These are phyloP conservation scores for Jaenimonas drosophilae DNA, from an alignment of 208 protist species.

Conservation along the genomic window DNA sequence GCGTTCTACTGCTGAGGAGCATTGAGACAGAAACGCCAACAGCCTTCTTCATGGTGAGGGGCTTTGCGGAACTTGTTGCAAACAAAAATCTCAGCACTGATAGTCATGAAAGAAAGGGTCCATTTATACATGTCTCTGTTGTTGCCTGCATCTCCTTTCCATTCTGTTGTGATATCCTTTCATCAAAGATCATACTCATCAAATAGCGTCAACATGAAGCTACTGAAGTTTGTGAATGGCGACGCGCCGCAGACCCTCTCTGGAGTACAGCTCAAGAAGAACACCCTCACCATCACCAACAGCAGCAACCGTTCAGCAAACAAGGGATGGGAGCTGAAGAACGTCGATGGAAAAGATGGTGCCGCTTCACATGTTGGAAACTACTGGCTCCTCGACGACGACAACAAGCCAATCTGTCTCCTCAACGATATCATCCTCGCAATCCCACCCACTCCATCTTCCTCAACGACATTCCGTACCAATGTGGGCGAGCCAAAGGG, in stretches of 20 bases:
- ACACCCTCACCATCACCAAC: conserved; percentile 17
- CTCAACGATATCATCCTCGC: conserved; percentile 41
- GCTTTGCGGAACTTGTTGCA: too few relatives aligned
- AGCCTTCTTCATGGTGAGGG: too few relatives aligned
- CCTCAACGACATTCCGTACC: conserved; percentile 18
- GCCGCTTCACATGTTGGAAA: conserved; percentile 9
- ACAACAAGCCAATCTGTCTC: conserved; percentile 44
- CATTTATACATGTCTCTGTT: too few relatives aligned
- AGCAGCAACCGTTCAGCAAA: conserved; percentile 4
- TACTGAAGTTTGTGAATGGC: conserved; percentile 70
- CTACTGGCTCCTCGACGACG: conserved; percentile 72
- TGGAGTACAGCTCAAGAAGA: conserved; percentile 22
- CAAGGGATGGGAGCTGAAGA: conserved; percentile 24
- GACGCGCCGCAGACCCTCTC: conserved; percentile 53
- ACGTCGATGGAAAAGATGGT: conserved; percentile 1
- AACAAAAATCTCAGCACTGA: too few relatives aligned
- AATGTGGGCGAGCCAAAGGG: not conserved
- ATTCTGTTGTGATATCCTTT: not conserved
- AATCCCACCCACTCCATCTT: conserved; percentile 31
- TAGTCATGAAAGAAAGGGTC: too few relatives aligned
- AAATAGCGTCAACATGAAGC: conserved; percentile 33
- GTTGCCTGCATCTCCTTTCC: conserved; percentile 1
- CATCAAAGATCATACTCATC: not conserved
- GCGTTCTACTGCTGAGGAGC: conserved; percentile 7
- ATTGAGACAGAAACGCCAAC: not conserved